These are phyloP conservation scores for Agaricus sinodeliciosus DNA, from an alignment of 768 basidiomycete species.

Conservation along the genomic window DNA sequence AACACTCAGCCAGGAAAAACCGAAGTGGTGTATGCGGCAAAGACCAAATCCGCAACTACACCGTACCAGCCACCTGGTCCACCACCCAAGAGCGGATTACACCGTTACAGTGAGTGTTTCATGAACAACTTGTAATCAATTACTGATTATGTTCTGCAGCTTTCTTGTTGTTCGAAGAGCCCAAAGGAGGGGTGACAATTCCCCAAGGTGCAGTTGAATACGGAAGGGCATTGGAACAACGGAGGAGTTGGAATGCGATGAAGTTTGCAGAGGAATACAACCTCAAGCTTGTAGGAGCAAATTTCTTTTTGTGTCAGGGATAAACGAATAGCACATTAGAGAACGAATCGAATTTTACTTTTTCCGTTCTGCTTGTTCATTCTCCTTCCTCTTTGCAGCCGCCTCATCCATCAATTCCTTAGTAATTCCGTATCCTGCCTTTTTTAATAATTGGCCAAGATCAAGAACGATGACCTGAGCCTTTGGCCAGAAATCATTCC, in stretches of 20 bases:
- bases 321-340: neutral
- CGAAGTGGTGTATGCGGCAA: conserved; percentile 28
- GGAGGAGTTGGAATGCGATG: conserved; percentile 50
- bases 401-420: neutral
- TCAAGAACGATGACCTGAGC: neutral
- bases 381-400: neutral
- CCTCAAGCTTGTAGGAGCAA: conserved; percentile 52
- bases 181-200: conserved; percentile 31
- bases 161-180: conserved; percentile 59
- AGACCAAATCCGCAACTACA: conserved; percentile 41
- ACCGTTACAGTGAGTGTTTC: conserved; percentile 45
- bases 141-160: conserved; percentile 21
- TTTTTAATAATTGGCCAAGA: conserved; percentile 8
- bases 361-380: neutral
- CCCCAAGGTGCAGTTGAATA: conserved; percentile 40
- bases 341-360: neutral
- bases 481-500: conserved; percentile 12
- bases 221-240: conserved; percentile 33
- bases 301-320: conserved; percentile 35
- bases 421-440: conserved; percentile 2
- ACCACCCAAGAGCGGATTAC: conserved; percentile 43
- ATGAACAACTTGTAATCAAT: neutral
- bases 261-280: conserved; percentile 44
- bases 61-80: conserved; percentile 55
- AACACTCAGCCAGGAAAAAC: conserved; percentile 18